Base-by-base conservation (phyloP, 1,284 basidiomycete genomes). In the Sporisorium exsertum region DNA sequence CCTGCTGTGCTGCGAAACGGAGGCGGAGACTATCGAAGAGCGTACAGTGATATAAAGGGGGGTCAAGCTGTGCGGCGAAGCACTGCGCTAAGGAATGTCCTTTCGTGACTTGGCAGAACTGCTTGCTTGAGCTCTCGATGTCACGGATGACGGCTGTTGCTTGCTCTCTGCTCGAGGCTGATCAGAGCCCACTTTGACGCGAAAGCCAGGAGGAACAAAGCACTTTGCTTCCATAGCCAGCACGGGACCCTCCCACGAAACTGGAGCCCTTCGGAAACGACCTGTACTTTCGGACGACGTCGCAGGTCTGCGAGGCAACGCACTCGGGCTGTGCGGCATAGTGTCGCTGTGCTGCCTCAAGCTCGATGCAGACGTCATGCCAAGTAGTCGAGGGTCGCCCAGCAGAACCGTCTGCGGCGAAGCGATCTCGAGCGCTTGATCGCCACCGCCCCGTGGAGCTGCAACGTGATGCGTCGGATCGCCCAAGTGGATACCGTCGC, bases 161-260 rank as follows among this genome's bases (percentile, higher is more conserved):
- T 27, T 9, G 24, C 35, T 22, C 9, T 37, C 13, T 5, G 37
- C 24, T 22, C 24, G 22, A 18, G 49, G 27, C 18, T 10, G n/a
- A n/a, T 3, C 47, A 8, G 18, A 29, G 5, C 9, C 49, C 26
- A 16, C 10, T 24, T 42, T 37, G 4, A 40, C 52, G 8, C 12
- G n/a, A 35, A 24, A 26, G 15, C 16, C 10, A 22, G 12, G 29
- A 18, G 43, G 55, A 16, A 46, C n/a, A n/a, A 57, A 57, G 16
- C 55, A 57, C 43, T 57, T 57, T 24, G 43, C 55, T 0, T 57
- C 55, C 43, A 47, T 57, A 20, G 46, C 55, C 10, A 57, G 43
- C 22, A 24, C 43, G 13, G 55, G 42, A 13, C 5, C 29, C 29
- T 32, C 29, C 29, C 29, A 32, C 29, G 5, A 10, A 5, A 10